Conservation (phyloP, 2,329 filamentous ascomycete genomes). For the Capronia americana region DNA sequence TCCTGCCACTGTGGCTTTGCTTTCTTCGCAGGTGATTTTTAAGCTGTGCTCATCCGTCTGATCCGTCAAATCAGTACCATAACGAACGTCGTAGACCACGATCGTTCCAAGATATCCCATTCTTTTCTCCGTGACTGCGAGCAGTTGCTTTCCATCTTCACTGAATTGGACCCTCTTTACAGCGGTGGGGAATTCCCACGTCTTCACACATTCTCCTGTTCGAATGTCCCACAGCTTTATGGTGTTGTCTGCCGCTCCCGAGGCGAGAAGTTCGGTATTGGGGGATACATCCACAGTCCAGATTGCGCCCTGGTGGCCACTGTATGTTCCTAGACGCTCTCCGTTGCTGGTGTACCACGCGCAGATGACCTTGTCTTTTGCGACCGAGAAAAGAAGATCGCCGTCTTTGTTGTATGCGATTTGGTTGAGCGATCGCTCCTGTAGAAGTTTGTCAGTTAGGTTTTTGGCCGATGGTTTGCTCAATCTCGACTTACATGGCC, state of each 20-base stretch:
- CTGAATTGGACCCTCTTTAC: slow-evolving; percentile 98
- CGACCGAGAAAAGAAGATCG: slow-evolving; percentile 93
- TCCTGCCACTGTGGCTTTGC: slow-evolving; percentile 95
- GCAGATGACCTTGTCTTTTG: slow-evolving; percentile 96
- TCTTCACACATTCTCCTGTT: slow-evolving; percentile 90
- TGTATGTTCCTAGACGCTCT: slow-evolving; percentile 95
- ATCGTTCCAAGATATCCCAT: slow-evolving; percentile 96
- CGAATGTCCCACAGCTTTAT: slow-evolving; percentile 96
- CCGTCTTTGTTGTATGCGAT: slow-evolving; percentile 96
- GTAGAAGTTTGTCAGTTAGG: slow-evolving; percentile 39
- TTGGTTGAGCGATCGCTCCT: slow-evolving; percentile 93
- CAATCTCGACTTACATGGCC: slow-evolving; percentile 70
- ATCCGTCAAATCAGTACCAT: slow-evolving; percentile 75
- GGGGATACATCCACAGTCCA: slow-evolving; percentile 99
- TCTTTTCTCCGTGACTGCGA: slow-evolving; percentile 97
- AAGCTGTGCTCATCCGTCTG: slow-evolving; percentile 83
- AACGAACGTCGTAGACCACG: slow-evolving; percentile 86
- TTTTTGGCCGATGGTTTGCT: slow-evolving; percentile 29
- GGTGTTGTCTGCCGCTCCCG: slow-evolving; percentile 96
- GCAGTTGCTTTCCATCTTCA: slow-evolving; percentile 85
- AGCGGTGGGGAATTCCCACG: slow-evolving; percentile 95
- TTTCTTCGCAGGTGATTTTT: slow-evolving; percentile 91
- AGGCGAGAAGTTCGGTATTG: slow-evolving; percentile 87
- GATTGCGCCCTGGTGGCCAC: slow-evolving; percentile 95
- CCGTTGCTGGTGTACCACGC: slow-evolving; percentile 98